These are phyloP conservation scores for Mycena sp. DNA, from an alignment of 1,284 basidiomycete genomes.

Conservation along the genomic window DNA sequence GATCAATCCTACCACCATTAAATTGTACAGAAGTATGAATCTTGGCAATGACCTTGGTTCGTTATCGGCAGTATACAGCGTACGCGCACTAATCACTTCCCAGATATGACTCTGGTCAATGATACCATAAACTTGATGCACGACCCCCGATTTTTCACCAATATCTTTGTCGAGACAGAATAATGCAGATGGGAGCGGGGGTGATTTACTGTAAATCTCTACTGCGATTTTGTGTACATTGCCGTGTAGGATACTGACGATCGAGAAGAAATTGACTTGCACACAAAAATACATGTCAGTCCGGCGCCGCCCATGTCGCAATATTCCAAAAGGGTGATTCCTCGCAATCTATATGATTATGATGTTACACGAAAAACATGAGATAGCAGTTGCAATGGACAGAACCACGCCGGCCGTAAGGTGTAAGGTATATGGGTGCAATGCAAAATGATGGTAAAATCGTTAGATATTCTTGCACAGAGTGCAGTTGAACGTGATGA, in stretches of 20 bases:
- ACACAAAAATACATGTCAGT: too few species aligned
- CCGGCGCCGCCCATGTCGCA: not conserved
- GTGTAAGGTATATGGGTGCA: constrained; percentile 39
- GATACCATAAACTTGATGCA: constrained; percentile 74
- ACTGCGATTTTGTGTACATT: constrained; percentile 18
- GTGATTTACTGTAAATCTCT: not conserved
- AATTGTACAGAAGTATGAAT: constrained; percentile 6
- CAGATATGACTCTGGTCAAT: constrained; percentile 77
- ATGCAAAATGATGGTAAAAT: constrained; percentile 48
- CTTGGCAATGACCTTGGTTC: constrained; percentile 25
- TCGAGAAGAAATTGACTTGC: not conserved
- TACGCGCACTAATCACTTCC: not conserved
- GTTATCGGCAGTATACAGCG: not conserved
- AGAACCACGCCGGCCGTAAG: constrained; percentile 28
- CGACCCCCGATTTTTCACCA: constrained; percentile 65
- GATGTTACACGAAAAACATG: constrained; percentile 31
- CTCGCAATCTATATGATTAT: constrained; percentile 28
- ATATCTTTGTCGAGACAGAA: constrained; percentile 53
- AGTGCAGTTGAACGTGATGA: constrained; percentile 75
- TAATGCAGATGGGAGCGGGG: not conserved
- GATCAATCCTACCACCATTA: constrained; percentile 18
- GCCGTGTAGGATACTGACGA: constrained; percentile 12
- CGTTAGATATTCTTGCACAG: constrained; percentile 83
- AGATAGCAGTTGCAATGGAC: constrained; percentile 33
- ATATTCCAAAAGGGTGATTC: constrained; percentile 5